Conservation (phyloP, 805 yeast species). For the Starmerella bombicola region DNA sequence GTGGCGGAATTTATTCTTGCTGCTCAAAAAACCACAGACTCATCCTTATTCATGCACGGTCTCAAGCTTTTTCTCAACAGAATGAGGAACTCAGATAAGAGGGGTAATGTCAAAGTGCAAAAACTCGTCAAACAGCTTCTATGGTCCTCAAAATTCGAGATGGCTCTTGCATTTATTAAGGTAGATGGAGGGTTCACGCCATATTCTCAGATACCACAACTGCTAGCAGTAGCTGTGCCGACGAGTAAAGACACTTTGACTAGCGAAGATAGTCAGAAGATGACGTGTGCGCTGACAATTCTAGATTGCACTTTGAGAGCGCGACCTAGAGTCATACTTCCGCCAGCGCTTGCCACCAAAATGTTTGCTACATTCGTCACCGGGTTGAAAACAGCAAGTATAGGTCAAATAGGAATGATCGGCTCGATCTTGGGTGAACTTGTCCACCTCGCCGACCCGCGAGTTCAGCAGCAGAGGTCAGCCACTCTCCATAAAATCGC, state of each 20-base stretch:
- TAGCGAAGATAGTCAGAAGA: neutral
- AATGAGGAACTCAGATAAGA: neutral
- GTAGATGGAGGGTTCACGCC: constrained; percentile 13
- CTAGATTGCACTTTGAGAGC: constrained; percentile 6
- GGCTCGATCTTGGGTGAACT: constrained; percentile 13
- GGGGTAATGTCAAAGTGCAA: neutral
- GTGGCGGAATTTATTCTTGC: constrained; percentile 1
- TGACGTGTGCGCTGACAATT: constrained; percentile 9
- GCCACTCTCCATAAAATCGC: neutral
- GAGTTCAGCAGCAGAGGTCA: constrained; percentile 1
- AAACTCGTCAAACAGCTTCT: constrained; percentile 2
- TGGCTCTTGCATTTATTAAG: constrained; percentile 5
- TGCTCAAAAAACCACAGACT: neutral
- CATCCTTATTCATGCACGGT: neutral
- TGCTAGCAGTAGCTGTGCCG: neutral
- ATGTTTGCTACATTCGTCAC: constrained; percentile 5
- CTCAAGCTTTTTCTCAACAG: neutral
- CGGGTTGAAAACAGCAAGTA: constrained; percentile 2
- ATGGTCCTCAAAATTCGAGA: neutral
- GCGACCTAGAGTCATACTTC: constrained; percentile 12
- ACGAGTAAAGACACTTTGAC: neutral
- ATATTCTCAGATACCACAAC: neutral
- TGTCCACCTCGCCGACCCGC: constrained; percentile 2
- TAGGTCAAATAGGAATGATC: neutral
- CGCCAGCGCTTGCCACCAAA: neutral